Base-by-base conservation (phyloP, 805 yeast genomes). In the Cyberlindnera euphorbiiphila region DNA sequence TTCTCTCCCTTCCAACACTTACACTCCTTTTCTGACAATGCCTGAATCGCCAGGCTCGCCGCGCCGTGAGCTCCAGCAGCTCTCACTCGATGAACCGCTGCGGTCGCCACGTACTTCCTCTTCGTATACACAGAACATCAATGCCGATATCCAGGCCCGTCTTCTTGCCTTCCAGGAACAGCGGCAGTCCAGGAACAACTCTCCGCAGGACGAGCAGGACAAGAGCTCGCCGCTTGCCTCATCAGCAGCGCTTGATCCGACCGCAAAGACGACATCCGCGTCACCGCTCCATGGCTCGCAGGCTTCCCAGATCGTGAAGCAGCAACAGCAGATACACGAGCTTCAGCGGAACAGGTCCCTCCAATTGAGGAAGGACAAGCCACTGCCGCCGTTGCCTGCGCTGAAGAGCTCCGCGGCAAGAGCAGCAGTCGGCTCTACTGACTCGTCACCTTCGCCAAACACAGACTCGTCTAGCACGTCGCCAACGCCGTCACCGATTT, bases 81-180 rank as follows among this genome's bases (percentile, higher is more conserved):
- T 45, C 15, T 40, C 46, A 14, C 31, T 45, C 14, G 46, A 43
- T 6, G 47, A 43, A 30, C 43, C 43, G 21, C 36, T 41, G 26
- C 43, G 47, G 36, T 54, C 61, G 6, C 56, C 58, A 16, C 37
- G 58, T 25, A 23, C 50, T 19, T 50, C 59, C 3, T 37, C 50
- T 11, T 16, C 54, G 2, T 57, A 56, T 36, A 56, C 68, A 23
- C 60, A 65, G 11, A 66, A 62, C 37, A 65, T 81, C 34, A 78
- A 73, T 50, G 81, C 93, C 9, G 91, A 85, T 45, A 74, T 87
- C 27, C 96, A 88, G 59, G 96, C 96, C 1, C 69, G 93, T 46
- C 71, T 89, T 25, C 64, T 84, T 58, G 96, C 95, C 0, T 85
- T 89, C 51, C 96, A 88, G 59, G 87, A 85, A 46, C 78, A 82